Percentiles rank a stretch among this genome's conserved stretches.
phyloP scores from a whole-genome alignment of 371 early-diverging fungal species.

The Chytridiales sp. region DNA sequence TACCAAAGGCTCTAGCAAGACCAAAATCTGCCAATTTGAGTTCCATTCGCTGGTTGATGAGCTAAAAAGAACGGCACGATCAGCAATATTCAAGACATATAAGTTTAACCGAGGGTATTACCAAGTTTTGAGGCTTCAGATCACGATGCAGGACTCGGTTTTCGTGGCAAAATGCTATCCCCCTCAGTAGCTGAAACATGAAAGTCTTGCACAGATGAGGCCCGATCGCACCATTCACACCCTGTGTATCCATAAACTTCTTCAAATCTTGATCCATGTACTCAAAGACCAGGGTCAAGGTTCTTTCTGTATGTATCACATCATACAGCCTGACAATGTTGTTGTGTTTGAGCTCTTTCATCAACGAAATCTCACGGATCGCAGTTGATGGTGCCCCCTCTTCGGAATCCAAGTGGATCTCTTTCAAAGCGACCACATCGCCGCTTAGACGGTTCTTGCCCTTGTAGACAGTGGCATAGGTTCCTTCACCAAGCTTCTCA shows the following conservation, averaged over 20 bases:
- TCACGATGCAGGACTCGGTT: constrained; percentile 92
- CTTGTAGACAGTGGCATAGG: constrained; percentile 99
- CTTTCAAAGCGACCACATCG: constrained; percentile 95
- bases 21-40: constrained; percentile 94
- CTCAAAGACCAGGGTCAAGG: constrained; percentile 97
- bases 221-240: constrained; percentile 17
- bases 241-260: constrained; percentile 68
- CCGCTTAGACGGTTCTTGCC: constrained; percentile 84
- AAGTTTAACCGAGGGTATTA: background rate
- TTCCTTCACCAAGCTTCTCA: constrained; percentile 98
- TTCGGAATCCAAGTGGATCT: constrained; percentile 52
- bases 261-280: constrained; percentile 97
- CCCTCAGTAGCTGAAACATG: constrained; percentile 83
- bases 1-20: constrained; percentile 93
- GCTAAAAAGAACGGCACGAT: constrained; percentile 21
- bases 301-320: constrained; percentile 96
- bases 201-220: constrained; percentile 64
- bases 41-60: constrained; percentile 82
- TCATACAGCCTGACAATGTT: constrained; percentile 94
- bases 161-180: constrained; percentile 92
- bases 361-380: constrained; percentile 91
- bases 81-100: background rate
- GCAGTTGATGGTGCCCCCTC: constrained; percentile 48
- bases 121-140: constrained; percentile 76
- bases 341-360: constrained; percentile 93